Evolutionary conservation across 2,329 filamentous ascomycete genomes (phyloP), one percentile per base, ranked within the genome.

Genomic region (Cladophialophora yegresii): DNA sequence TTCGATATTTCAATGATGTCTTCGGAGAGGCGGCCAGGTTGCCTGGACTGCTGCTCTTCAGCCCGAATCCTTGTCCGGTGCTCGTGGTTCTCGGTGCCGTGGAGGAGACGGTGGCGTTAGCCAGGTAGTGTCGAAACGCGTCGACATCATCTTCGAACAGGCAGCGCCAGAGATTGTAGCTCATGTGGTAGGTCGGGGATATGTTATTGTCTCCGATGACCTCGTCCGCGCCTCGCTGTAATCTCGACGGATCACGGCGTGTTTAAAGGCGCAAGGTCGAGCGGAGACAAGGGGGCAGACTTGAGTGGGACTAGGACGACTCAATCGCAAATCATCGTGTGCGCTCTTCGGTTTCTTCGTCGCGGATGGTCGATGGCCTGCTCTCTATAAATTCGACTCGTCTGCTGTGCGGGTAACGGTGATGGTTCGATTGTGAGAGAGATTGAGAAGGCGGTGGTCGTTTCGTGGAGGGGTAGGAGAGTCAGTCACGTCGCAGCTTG

Each of bases 81-180:
- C 56, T 43, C 13, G 58, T 51, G 36, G 58, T 55, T 58, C 57
- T 68, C 28, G 63, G 43, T n/a, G 63, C 57, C 56, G 50, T 58
- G 62, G 69, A 61, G 55, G 63, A 80, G 83, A 79, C 84, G 75
- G 84, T 83, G 79, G 89, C 84, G 77, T 86, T 87, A 75, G 88
- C 88, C 85, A 99, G 85, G 76, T 96, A 86, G 82, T 89, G 89
- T 81, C 90, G 89, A 85, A 99, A 98, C 76, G 83, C 87, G 77
- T 96, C 93, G 87, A 96, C 90, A 87, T 99, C 92, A 85, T 97
- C 91, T 87, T 97, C 90, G 83, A 96, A 89, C 78, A 93, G 98
- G 78, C 87, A 91, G 85, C 92, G 93, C 93, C 93, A 97, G 78
- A 99, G 87, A 86, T 90, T 86, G 83, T 92, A 89, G 89, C 91